Conservation (phyloP, 345 rosid genomes). For the Eucalyptus pumila region DNA sequence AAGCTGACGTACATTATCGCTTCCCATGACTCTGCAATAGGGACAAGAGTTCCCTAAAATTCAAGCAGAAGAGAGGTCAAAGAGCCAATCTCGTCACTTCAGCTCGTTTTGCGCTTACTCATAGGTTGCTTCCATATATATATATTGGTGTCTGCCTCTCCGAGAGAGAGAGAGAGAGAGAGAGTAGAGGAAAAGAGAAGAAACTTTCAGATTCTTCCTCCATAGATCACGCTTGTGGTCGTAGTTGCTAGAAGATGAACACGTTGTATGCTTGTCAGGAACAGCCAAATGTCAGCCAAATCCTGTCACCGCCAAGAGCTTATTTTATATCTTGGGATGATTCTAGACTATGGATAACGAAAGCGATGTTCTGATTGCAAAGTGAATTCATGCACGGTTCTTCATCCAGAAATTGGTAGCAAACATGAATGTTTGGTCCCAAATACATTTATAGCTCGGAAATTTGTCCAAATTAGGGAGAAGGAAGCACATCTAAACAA, state of each 20-base stretch:
- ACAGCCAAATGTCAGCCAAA: background rate
- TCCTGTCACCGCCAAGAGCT: background rate
- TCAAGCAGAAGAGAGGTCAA: background rate
- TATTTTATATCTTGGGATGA: background rate
- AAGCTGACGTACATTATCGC: background rate
- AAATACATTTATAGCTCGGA: background rate
- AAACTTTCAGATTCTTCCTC: background rate
- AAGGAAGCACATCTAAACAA: background rate
- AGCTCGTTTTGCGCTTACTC: background rate
- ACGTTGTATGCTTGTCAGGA: background rate
- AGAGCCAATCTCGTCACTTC: background rate
- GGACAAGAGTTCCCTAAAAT: background rate
- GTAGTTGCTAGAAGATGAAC: background rate
- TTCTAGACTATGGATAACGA: background rate
- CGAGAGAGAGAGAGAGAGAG: background rate
- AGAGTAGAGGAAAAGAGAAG: background rate
- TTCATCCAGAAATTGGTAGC: background rate
- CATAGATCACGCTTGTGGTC: background rate
- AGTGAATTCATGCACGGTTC: background rate
- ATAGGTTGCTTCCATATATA: background rate
- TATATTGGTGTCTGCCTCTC: background rate
- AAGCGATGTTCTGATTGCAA: background rate
- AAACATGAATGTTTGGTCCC: background rate
- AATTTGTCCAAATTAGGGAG: background rate
- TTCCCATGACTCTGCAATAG: background rate